Percentiles rank a stretch among this genome's conserved stretches.
phyloP scores from a whole-genome alignment of 1,139 yeast species.

The Pneumocystis sp. region DNA sequence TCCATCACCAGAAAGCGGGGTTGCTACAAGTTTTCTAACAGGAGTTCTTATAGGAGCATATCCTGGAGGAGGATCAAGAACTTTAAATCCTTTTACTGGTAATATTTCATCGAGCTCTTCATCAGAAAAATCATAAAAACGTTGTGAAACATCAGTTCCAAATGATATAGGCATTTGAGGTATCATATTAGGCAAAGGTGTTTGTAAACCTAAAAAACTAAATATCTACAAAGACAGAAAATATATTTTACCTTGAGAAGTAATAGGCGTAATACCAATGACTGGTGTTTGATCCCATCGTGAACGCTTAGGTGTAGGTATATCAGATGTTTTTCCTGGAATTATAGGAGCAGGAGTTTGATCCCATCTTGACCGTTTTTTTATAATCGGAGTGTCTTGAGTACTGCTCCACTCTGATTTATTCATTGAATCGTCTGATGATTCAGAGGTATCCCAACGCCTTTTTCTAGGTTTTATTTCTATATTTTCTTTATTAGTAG shows the following conservation, averaged over 20 bases:
- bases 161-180: neutral
- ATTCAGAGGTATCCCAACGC: constrained; percentile 13
- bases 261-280: constrained; percentile 14
- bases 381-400: constrained; percentile 20
- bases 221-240: neutral
- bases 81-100: constrained; percentile 39
- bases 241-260: constrained; percentile 8
- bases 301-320: constrained; percentile 10
- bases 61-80: constrained; percentile 35
- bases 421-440: constrained; percentile 13
- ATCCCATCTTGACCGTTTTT: constrained; percentile 19
- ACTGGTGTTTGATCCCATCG: constrained; percentile 23
- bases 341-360: constrained; percentile 14
- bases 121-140: constrained; percentile 34
- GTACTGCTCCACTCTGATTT: constrained; percentile 10
- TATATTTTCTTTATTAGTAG: constrained; percentile 4
- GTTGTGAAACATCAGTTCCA: constrained; percentile 3
- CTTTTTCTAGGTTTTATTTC: constrained; percentile 16
- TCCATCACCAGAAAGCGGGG: constrained; percentile 24
- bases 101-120: constrained; percentile 37
- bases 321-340: constrained; percentile 8
- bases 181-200: constrained; percentile 28
- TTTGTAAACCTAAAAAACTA: constrained; percentile 13
- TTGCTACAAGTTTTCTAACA: constrained; percentile 23
- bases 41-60: constrained; percentile 27